Conservation (phyloP, 1,284 basidiomycete species). For the Ganoderma multipileum region DNA sequence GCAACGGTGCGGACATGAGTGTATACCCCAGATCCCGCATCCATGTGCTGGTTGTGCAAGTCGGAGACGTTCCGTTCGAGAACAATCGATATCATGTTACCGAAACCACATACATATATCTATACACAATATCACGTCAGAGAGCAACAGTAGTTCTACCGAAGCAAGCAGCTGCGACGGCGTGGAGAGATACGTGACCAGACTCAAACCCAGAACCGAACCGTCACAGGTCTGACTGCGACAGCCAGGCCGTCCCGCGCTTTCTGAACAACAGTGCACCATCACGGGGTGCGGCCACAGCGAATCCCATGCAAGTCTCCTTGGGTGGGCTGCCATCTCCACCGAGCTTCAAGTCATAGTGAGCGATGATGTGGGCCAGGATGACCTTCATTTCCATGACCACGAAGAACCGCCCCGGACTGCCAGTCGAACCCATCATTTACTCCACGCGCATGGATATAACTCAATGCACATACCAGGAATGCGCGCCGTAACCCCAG, state of each 20-base stretch:
- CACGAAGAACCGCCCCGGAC: slow-evolving; percentile 32
- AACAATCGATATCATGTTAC: too few relatives aligned
- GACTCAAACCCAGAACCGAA: background rate
- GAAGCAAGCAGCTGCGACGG: background rate
- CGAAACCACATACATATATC: too few relatives aligned
- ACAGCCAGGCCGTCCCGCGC: background rate
- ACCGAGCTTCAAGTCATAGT: slow-evolving; percentile 18
- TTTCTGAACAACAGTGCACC: background rate
- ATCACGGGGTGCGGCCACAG: background rate
- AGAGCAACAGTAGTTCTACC: too few relatives aligned
- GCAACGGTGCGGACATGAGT: too few relatives aligned
- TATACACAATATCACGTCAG: too few relatives aligned
- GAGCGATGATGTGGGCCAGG: slow-evolving; percentile 24
- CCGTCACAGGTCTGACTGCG: background rate
- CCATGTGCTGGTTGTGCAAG: too few relatives aligned
- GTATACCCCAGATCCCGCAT: too few relatives aligned
- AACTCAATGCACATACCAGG: slow-evolving; percentile 17
- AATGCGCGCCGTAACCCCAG: slow-evolving; percentile 36
- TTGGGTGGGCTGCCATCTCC: background rate
- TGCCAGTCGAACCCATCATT: background rate
- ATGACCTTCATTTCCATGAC: slow-evolving; percentile 27
- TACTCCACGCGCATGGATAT: background rate
- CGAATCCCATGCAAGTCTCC: background rate
- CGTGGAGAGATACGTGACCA: background rate
- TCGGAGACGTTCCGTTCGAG: too few relatives aligned